Evolutionary conservation across 345 rosid species (phyloP).

Genomic region (Raphanus sativus): DNA sequence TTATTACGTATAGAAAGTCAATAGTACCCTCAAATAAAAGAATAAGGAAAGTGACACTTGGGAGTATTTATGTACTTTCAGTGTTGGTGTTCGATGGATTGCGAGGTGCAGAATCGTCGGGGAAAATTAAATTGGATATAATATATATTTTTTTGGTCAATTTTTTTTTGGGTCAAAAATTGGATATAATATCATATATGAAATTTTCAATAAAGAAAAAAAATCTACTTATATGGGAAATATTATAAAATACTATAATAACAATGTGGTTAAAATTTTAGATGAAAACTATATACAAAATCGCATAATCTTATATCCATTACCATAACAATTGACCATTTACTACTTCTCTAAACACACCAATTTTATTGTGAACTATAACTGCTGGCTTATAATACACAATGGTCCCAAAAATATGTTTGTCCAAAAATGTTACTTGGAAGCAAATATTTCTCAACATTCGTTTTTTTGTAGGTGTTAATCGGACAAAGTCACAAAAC

Average conservation of each 20-base stretch:
- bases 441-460: too few species aligned
- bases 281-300: background rate
- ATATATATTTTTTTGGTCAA: too few species aligned
- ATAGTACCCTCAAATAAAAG: background rate
- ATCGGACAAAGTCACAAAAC: too few species aligned
- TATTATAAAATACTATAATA: too few species aligned
- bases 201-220: background rate
- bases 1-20: background rate
- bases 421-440: too few species aligned
- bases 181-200: too few species aligned
- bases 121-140: background rate
- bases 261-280: background rate
- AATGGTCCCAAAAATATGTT: too few species aligned
- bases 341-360: too few species aligned
- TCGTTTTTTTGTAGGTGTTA: too few species aligned
- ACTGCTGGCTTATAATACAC: too few species aligned
- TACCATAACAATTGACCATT: background rate
- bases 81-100: background rate
- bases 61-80: background rate
- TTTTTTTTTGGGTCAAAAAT: too few species aligned
- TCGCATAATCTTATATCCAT: background rate
- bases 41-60: background rate
- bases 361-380: too few species aligned
- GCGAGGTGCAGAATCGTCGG: background rate
- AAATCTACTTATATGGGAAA: background rate